Evolutionary conservation across 176 grass and related monocot genomes (phyloP).

Genomic region (Bromus sterilis): DNA sequence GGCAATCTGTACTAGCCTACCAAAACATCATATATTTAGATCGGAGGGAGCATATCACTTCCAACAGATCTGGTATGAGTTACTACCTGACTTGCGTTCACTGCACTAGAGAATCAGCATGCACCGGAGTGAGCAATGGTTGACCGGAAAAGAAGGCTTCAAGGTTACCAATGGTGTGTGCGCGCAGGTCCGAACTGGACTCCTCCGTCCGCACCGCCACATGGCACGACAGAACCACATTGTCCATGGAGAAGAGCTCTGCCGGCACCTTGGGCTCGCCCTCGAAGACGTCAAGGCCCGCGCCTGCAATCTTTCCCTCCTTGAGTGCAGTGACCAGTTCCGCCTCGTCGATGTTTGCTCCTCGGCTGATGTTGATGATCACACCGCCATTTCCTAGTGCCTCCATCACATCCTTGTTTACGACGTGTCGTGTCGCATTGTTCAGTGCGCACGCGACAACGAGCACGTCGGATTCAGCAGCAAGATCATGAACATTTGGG

Average conservation of each 20-base stretch:
- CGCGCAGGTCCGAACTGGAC: not conserved
- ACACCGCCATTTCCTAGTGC: constrained; percentile 24
- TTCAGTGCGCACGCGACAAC: constrained; percentile 38
- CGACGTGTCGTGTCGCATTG: constrained; percentile 15
- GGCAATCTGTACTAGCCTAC: too few relatives aligned
- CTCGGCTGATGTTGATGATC: constrained; percentile 38
- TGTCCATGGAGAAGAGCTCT: constrained; percentile 36
- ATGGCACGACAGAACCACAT: constrained; percentile 34
- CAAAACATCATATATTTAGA: too few relatives aligned
- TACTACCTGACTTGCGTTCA: not conserved
- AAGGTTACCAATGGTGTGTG: constrained; percentile 4
- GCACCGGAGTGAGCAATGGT: constrained; percentile 15
- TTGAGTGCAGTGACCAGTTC: constrained; percentile 18
- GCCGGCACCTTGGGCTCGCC: constrained; percentile 23
- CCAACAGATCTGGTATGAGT: not conserved
- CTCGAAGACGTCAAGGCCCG: constrained; percentile 45
- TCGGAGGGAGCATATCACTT: too few relatives aligned
- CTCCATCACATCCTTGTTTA: constrained; percentile 20
- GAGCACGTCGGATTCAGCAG: constrained; percentile 29
- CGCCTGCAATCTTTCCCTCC: constrained; percentile 35
- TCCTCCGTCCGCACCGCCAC: constrained; percentile 4
- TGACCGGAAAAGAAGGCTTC: constrained; percentile 37
- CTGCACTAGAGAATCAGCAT: not conserved
- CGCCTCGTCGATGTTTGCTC: constrained; percentile 24
- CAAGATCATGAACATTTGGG: not conserved